These are phyloP conservation scores for Phytophthora aleatoria DNA, from an alignment of 352 stramenopile genomes.

Conservation along the genomic window DNA sequence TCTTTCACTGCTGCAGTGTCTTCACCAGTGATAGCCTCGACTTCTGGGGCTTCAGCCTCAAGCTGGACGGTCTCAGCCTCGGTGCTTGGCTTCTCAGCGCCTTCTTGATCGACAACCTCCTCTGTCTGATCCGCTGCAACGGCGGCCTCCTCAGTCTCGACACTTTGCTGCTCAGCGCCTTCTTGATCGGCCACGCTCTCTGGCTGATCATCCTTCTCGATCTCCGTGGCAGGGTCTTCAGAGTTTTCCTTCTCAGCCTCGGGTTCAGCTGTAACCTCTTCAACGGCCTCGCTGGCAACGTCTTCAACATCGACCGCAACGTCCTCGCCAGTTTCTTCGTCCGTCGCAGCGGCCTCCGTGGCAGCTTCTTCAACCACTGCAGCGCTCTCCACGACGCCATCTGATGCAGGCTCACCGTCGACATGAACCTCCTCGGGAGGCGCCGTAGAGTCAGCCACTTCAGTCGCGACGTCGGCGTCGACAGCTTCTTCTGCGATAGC, in stretches of 20 bases:
- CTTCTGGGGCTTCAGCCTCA: neutral
- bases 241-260: neutral
- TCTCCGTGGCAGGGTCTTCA: neutral
- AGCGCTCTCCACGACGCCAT: neutral
- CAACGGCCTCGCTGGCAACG: neutral
- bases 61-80: neutral
- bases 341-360: neutral
- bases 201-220: neutral
- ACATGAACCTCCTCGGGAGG: neutral
- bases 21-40: neutral
- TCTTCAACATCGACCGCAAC: constrained; percentile 1
- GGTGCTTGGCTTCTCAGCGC: neutral
- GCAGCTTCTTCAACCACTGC: neutral
- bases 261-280: neutral
- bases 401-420: neutral
- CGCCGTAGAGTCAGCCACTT: neutral
- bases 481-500: neutral
- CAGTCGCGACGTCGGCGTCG: neutral
- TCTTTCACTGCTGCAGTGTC: neutral
- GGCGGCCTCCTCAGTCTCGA: neutral
- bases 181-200: neutral
- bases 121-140: neutral
- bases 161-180: neutral
- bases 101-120: neutral
- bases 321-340: constrained; percentile 4